Percentiles rank a stretch among this genome's conserved stretches.
Conservation (phyloP, 2,329 filamentous ascomycete species). For the Emmonsiellopsis sp. region DNA sequence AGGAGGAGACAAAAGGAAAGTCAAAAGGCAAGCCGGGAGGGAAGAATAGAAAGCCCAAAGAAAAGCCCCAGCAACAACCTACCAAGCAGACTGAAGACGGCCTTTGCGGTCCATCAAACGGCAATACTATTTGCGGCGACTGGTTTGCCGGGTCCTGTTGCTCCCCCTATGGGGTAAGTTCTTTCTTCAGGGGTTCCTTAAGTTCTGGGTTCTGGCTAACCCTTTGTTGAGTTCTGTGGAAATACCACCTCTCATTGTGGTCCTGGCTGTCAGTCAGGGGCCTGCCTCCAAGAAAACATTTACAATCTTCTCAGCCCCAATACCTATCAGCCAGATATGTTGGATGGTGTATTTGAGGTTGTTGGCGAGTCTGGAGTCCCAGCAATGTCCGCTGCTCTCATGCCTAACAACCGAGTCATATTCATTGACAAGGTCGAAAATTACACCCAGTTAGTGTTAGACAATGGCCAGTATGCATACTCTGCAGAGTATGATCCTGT, state of each 20-base stretch:
- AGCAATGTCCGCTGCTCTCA: constrained; percentile 52
- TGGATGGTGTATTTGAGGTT: constrained; percentile 39
- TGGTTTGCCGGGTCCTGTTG: constrained; percentile 47
- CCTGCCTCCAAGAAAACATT: constrained; percentile 25
- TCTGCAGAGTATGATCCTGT: constrained; percentile 50
- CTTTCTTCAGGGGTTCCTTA: background rate
- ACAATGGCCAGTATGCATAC: constrained; percentile 49
- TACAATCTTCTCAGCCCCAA: background rate
- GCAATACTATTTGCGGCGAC: constrained; percentile 41
- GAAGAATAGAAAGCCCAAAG: background rate
- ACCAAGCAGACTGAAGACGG: constrained; percentile 30
- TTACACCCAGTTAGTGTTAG: constrained; percentile 47
- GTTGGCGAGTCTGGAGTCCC: constrained; percentile 52
- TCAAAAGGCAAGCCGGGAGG: too few species aligned
- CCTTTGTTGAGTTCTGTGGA: constrained; percentile 22
- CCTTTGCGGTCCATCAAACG: constrained; percentile 42
- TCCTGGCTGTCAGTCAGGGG: constrained; percentile 47
- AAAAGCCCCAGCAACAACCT: background rate
- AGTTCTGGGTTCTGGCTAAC: background rate
- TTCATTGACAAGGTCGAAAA: constrained; percentile 57
- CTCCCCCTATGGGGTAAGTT: constrained; percentile 49
- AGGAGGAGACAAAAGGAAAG: background rate
- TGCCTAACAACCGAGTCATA: constrained; percentile 49
- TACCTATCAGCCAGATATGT: constrained; percentile 17
- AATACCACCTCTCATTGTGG: constrained; percentile 43